Evolutionary conservation across 257 asterid species (phyloP).

Genomic region (Nicotiana paniculata): DNA sequence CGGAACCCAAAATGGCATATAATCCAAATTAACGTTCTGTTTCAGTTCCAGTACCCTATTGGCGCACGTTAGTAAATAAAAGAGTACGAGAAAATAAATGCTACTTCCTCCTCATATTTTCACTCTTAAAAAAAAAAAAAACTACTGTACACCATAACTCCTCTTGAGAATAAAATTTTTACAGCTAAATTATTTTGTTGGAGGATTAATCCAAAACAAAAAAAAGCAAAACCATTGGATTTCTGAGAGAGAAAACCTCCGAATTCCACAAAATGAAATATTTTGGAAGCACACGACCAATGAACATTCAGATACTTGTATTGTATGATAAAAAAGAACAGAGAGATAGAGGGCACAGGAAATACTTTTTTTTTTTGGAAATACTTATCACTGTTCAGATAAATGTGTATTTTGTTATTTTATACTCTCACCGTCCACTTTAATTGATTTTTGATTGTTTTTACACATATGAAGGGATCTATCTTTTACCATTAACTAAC

Average conservation of each 20-base stretch:
- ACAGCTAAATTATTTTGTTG: not conserved
- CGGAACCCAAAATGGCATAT: slow-evolving; percentile 39
- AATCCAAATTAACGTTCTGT: slow-evolving; percentile 29
- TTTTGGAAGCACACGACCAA: not conserved
- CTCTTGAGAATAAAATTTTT: not conserved
- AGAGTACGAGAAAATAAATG: not conserved
- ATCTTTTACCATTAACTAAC: too few species aligned
- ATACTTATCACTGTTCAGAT: not conserved
- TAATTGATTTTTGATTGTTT: too few species aligned
- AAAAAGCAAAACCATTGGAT: not conserved
- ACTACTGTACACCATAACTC: not conserved
- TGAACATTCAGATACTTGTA: not conserved
- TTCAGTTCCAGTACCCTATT: slow-evolving; percentile 28
- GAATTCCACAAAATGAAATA: not conserved
- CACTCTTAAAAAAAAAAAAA: not conserved
- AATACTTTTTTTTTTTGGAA: not conserved
- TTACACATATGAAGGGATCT: too few species aligned
- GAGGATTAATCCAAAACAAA: not conserved
- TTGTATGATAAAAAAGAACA: too few species aligned
- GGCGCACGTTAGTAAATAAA: not conserved
- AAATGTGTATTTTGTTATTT: not conserved
- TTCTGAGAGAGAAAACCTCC: not conserved
- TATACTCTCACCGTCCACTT: not conserved
- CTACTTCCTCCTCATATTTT: not conserved
- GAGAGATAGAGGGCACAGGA: not conserved